A percentile compares a stretch with the other conserved stretches of the same genome.
Conservation (phyloP, 768 basidiomycete species). For the Cystofilobasidium ferigula region DNA sequence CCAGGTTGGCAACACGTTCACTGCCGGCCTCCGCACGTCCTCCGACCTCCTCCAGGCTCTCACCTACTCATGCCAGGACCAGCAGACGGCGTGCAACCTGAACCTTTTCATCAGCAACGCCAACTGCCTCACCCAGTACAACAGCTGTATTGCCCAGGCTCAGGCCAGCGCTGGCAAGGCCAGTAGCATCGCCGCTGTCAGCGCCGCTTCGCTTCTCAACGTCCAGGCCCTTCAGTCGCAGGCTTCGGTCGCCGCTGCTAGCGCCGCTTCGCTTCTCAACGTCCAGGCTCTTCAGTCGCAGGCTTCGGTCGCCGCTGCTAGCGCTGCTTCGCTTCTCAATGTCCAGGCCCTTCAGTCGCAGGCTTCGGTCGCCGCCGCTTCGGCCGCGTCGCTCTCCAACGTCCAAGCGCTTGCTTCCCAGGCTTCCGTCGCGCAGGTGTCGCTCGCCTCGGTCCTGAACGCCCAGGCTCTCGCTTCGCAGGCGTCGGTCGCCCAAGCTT, state of each 20-base stretch:
- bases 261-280: background rate
- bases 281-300: background rate
- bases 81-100: background rate
- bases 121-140: background rate
- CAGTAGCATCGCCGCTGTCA: background rate
- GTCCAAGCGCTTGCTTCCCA: background rate
- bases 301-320: background rate
- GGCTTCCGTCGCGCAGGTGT: background rate
- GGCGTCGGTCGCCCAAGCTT: background rate
- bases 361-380: constrained; percentile 6
- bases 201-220: constrained; percentile 1
- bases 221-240: background rate
- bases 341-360: constrained; percentile 5
- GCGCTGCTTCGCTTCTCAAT: background rate
- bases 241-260: background rate
- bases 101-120: background rate
- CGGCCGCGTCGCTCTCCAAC: background rate
- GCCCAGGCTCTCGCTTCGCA: background rate
- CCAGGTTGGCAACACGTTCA: no score
- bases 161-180: background rate
- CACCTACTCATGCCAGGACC: constrained; percentile 4
- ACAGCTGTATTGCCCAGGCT: background rate
- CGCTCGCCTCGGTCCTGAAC: background rate
- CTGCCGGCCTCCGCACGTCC: background rate
- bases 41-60: background rate